These are phyloP conservation scores for Dicorynia guianensis DNA, from an alignment of 306 rosid genomes.

Conservation along the genomic window DNA sequence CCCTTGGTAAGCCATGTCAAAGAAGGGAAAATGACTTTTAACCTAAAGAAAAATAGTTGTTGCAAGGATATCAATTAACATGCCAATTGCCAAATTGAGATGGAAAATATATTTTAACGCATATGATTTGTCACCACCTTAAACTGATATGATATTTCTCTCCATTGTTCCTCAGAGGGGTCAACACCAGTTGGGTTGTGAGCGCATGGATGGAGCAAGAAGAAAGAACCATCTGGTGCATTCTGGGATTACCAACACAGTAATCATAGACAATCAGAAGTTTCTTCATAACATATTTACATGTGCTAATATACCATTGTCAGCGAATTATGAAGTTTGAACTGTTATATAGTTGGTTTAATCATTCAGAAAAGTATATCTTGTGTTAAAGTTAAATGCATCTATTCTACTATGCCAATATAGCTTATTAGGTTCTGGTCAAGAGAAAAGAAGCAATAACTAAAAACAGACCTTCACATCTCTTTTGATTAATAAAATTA, in stretches of 20 bases:
- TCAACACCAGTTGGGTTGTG: slow-evolving; percentile 92
- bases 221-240: slow-evolving; percentile 84
- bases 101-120: neutral
- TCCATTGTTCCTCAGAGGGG: slow-evolving; percentile 86
- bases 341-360: neutral
- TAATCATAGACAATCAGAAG: slow-evolving; percentile 3
- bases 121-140: slow-evolving; percentile 52
- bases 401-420: neutral
- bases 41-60: slow-evolving; percentile 59
- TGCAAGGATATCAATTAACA: slow-evolving; percentile 6
- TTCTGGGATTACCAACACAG: slow-evolving; percentile 52
- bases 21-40: slow-evolving; percentile 81
- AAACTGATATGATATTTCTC: slow-evolving; percentile 74
- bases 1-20: slow-evolving; percentile 97
- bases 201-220: slow-evolving; percentile 90
- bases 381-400: neutral
- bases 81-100: neutral
- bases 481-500: slow-evolving; percentile 6
- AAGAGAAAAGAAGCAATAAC: slow-evolving; percentile 23
- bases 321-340: slow-evolving; percentile 2
- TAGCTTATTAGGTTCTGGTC: neutral
- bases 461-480: neutral
- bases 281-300: neutral
- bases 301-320: neutral
- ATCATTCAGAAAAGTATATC: slow-evolving; percentile 1